These are phyloP conservation scores for Cocos nucifera DNA, from an alignment of 176 grass and related monocot genomes.

Conservation along the genomic window DNA sequence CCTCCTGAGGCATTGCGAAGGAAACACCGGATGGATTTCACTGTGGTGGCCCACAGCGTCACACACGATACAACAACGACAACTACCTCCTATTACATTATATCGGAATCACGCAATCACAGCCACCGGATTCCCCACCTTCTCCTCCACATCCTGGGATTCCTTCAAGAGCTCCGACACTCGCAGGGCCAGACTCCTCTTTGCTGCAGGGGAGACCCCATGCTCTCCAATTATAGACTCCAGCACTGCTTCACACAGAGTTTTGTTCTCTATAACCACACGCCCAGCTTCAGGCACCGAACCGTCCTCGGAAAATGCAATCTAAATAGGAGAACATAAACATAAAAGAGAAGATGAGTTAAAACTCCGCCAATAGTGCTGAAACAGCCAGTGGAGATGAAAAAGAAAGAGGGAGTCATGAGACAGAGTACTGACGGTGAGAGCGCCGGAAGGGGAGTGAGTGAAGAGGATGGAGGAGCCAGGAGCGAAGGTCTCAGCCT, in stretches of 20 bases:
- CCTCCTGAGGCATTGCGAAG: too few relatives aligned
- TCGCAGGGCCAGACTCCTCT: constrained; percentile 60
- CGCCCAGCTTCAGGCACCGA: constrained; percentile 29
- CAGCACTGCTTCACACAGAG: constrained; percentile 50
- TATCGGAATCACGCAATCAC: not conserved
- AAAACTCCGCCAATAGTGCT: not conserved
- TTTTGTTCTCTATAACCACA: constrained; percentile 43
- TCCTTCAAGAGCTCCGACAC: constrained; percentile 40
- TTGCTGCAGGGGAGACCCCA: constrained; percentile 64
- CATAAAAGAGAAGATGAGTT: too few relatives aligned
- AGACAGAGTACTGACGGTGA: constrained; percentile 28
- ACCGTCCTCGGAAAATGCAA: constrained; percentile 56
- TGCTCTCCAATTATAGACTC: constrained; percentile 84
- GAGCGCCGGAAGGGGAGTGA: constrained; percentile 37
- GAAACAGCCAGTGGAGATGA: not conserved
- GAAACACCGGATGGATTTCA: too few relatives aligned
- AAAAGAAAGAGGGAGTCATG: not conserved
- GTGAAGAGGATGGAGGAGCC: constrained; percentile 93
- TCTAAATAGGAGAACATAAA: constrained; percentile 15
- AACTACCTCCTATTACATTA: too few relatives aligned
- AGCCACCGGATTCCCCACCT: constrained; percentile 3
- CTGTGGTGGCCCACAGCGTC: too few relatives aligned
- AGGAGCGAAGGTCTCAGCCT: constrained; percentile 49
- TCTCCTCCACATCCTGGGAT: not conserved
- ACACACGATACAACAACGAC: too few relatives aligned